Evolutionary conservation across 306 rosid genomes (phyloP).

Genomic region (Rosa rugosa): DNA sequence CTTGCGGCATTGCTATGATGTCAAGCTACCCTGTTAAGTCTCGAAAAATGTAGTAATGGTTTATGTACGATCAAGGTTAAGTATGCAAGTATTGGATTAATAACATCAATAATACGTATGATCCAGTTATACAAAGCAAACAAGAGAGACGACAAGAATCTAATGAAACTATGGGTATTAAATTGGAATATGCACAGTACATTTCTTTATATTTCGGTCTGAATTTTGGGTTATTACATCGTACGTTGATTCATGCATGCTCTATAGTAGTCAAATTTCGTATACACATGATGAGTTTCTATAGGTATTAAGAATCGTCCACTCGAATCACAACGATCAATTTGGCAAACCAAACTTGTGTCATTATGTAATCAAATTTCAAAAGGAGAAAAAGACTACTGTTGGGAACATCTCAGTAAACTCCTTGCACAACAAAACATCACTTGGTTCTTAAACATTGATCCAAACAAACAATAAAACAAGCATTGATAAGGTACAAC

Average conservation of each 20-base stretch:
- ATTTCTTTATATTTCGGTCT: too few relatives aligned
- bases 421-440: neutral
- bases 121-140: slow-evolving; percentile 7
- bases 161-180: neutral
- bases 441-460: neutral
- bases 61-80: slow-evolving; percentile 6
- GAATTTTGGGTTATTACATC: too few relatives aligned
- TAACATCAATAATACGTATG: slow-evolving; percentile 11
- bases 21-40: slow-evolving; percentile 66
- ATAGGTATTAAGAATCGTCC: neutral
- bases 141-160: neutral
- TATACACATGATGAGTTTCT: too few relatives aligned
- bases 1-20: slow-evolving; percentile 68
- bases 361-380: neutral
- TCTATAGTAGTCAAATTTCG: too few relatives aligned
- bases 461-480: too few relatives aligned
- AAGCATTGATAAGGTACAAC: neutral
- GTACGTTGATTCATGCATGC: too few relatives aligned
- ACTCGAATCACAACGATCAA: neutral
- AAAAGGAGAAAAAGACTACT: neutral
- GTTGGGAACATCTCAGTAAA: neutral
- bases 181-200: neutral
- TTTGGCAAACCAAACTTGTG: neutral
- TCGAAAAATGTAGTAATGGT: slow-evolving; percentile 9
- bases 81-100: slow-evolving; percentile 17